Conservation (phyloP, 179 eudicot species). For the Drosera spatulata region DNA sequence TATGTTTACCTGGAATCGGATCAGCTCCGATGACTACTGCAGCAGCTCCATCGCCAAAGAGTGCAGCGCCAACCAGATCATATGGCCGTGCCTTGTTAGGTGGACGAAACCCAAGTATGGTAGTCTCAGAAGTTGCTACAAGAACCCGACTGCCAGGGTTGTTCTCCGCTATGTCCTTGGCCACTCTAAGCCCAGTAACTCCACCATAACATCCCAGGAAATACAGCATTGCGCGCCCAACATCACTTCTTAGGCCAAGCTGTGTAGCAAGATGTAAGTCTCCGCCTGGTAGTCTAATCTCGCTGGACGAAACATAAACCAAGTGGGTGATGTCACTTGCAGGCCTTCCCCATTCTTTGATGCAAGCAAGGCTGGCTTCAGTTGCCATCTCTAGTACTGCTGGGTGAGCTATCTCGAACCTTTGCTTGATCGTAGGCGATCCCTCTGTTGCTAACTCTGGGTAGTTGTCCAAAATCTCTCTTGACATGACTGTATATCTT, state of each 20-base stretch:
- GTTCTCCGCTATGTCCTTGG: conserved; percentile 91
- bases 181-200: conserved; percentile 70
- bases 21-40: conserved; percentile 53
- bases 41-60: conserved; percentile 92
- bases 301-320: conserved; percentile 82
- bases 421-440: conserved; percentile 65
- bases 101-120: conserved; percentile 74
- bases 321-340: conserved; percentile 61
- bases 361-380: conserved; percentile 63
- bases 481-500: conserved; percentile 77
- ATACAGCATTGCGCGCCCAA: conserved; percentile 85
- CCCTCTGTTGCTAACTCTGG: conserved; percentile 90
- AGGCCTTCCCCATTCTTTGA: conserved; percentile 70
- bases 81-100: conserved; percentile 80
- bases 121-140: conserved; percentile 74
- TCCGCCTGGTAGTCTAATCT: conserved; percentile 79
- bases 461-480: conserved; percentile 52
- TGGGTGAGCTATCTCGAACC: conserved; percentile 79
- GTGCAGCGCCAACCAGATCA: conserved; percentile 83
- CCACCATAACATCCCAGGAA: conserved; percentile 91
- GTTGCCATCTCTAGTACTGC: conserved; percentile 82
- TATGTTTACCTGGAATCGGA: conserved; percentile 17
- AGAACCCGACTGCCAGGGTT: conserved; percentile 77
- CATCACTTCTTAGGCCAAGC: conserved; percentile 56
- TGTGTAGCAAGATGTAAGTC: conserved; percentile 61